Percentiles rank a stretch among this genome's conserved stretches.
These are phyloP conservation scores for Exidia glandulosa DNA, from an alignment of 768 basidiomycete genomes.

Conservation along the genomic window DNA sequence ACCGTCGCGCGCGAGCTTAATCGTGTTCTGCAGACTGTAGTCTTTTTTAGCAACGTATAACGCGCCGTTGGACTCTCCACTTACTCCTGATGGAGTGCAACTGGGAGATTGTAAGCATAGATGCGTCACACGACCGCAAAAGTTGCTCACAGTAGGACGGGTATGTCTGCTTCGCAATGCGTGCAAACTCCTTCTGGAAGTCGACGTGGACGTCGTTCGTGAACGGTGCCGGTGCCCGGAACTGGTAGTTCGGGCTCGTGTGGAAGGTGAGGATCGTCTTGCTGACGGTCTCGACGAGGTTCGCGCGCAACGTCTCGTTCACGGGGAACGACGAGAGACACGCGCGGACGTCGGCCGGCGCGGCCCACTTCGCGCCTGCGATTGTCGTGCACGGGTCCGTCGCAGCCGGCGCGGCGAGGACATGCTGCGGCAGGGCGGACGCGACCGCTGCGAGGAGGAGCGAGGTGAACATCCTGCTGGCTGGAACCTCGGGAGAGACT, in stretches of 20 bases:
- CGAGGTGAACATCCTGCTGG: not conserved
- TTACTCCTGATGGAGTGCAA: conserved; percentile 3
- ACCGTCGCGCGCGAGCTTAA: conserved; percentile 3
- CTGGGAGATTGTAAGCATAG: not conserved
- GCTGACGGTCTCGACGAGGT: conserved; percentile 45
- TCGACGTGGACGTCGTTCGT: conserved; percentile 46
- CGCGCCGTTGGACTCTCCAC: not conserved
- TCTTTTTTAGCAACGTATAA: not conserved
- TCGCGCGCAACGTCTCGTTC: conserved; percentile 17
- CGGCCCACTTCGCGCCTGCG: conserved; percentile 44
- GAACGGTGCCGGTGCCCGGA: conserved; percentile 43
- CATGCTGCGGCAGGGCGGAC: not conserved
- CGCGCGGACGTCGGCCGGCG: conserved; percentile 38
- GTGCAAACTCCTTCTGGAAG: conserved; percentile 35
- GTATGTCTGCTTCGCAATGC: conserved; percentile 34
- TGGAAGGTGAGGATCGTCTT: conserved; percentile 46
- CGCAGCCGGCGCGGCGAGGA: not conserved
- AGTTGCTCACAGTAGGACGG: conserved; percentile 35
- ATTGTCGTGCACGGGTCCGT: conserved; percentile 41
- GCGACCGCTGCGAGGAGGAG: not conserved
- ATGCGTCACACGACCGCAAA: not conserved
- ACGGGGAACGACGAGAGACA: conserved; percentile 36
- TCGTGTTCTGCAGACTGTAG: not conserved
- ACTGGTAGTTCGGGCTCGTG: conserved; percentile 50
- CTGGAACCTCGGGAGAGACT: no score